These are phyloP conservation scores for Tephrocybe rancida DNA, from an alignment of 768 basidiomycete genomes.

Conservation along the genomic window DNA sequence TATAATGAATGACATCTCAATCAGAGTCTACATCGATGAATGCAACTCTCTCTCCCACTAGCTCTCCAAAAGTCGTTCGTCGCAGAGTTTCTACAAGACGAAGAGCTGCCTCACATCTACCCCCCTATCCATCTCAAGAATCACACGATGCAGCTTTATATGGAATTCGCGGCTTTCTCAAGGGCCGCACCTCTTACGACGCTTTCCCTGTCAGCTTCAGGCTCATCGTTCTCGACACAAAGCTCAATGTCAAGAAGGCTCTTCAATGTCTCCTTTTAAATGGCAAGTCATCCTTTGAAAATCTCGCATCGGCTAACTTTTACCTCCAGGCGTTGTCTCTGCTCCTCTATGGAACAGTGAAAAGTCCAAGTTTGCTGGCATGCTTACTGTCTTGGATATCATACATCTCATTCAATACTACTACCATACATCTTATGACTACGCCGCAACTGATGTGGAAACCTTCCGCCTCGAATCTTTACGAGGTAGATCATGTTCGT, in stretches of 20 bases:
- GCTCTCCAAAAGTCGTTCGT: constrained; percentile 51
- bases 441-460: constrained; percentile 89
- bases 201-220: constrained; percentile 97
- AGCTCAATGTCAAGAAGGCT: constrained; percentile 95
- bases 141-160: constrained; percentile 70
- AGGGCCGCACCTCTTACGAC: constrained; percentile 87
- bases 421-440: constrained; percentile 86
- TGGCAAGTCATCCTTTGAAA: constrained; percentile 40
- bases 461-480: constrained; percentile 87
- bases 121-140: constrained; percentile 55
- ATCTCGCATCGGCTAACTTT: constrained; percentile 1
- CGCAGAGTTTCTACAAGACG: constrained; percentile 59
- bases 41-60: constrained; percentile 51
- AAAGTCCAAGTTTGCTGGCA: constrained; percentile 89
- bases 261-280: constrained; percentile 85
- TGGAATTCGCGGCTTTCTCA: constrained; percentile 81
- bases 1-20: constrained; percentile 11
- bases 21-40: constrained; percentile 35
- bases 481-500: constrained; percentile 57
- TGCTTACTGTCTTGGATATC: constrained; percentile 99
- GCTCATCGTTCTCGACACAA: constrained; percentile 94
- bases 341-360: constrained; percentile 99
- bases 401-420: constrained; percentile 99
- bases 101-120: constrained; percentile 61
- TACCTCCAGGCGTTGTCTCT: constrained; percentile 86